Evolutionary conservation across 192 early-diverging fungal species (phyloP).

Genomic region (Gaertneriomyces sp.): DNA sequence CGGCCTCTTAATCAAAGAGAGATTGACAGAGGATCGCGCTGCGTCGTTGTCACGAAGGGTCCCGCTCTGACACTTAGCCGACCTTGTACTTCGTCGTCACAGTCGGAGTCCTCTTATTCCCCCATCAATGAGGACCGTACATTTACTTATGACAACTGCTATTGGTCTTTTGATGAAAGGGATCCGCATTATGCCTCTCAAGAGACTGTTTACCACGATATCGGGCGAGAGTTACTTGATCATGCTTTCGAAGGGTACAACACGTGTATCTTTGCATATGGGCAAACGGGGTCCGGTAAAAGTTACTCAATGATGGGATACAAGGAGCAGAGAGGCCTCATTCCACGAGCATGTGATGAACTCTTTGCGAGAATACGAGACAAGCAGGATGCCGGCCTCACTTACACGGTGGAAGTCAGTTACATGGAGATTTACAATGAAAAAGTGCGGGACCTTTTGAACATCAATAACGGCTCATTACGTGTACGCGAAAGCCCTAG

Average conservation of each 20-base stretch:
- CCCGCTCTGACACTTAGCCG: constrained; percentile 8
- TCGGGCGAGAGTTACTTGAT: constrained; percentile 73
- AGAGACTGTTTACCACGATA: constrained; percentile 66
- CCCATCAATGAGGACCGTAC: constrained; percentile 40
- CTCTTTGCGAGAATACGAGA: constrained; percentile 67
- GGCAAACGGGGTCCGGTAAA: constrained; percentile 76
- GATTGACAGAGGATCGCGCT: not conserved
- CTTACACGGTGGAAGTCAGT: constrained; percentile 56
- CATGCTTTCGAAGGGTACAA: constrained; percentile 91
- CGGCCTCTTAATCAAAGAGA: constrained; percentile 39
- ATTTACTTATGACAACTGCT: constrained; percentile 88
- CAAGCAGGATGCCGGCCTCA: constrained; percentile 32
- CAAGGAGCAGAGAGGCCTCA: constrained; percentile 57
- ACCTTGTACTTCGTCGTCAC: not conserved
- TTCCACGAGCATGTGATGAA: constrained; percentile 76
- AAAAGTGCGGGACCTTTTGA: constrained; percentile 86
- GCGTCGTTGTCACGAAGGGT: constrained; percentile 14
- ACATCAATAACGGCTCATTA: constrained; percentile 50
- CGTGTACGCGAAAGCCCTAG: constrained; percentile 60
- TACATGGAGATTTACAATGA: constrained; percentile 98
- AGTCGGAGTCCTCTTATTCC: constrained; percentile 4
- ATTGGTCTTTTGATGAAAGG: constrained; percentile 60
- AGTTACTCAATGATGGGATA: constrained; percentile 66
- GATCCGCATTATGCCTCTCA: constrained; percentile 70
- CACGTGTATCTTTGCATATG: constrained; percentile 87